phyloP scores from a whole-genome alignment of 1,284 basidiomycete genomes.

The Leccinum huronense region DNA sequence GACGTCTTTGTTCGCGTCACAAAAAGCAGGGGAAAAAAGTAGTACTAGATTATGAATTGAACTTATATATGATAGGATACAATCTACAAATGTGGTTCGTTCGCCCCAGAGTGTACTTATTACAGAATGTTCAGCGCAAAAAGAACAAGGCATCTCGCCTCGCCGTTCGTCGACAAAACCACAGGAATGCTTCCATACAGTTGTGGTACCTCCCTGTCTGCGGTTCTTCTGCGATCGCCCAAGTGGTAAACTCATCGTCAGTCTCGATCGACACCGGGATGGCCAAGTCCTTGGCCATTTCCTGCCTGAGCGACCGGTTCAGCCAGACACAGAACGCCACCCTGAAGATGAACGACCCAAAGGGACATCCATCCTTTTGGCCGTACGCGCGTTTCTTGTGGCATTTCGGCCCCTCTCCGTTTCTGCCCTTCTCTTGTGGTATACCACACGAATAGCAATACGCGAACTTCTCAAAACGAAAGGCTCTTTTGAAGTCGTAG shows the following conservation, averaged over 20 bases:
- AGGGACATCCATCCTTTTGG: not conserved
- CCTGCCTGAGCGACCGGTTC: no score
- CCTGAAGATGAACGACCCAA: constrained; percentile 3
- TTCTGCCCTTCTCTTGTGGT: constrained; percentile 9
- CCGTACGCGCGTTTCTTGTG: not conserved
- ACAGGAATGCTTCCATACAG: not conserved
- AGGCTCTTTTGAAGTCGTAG: constrained; percentile 1
- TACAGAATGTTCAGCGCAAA: not conserved
- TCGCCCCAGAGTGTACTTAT: no score
- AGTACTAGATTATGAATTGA: not conserved
- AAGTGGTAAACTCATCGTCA: not conserved
- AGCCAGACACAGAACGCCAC: not conserved
- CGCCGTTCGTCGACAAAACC: not conserved
- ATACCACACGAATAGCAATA: constrained; percentile 15
- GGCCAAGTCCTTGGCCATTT: not conserved
- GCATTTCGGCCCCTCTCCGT: constrained; percentile 11
- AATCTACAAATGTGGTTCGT: no score
- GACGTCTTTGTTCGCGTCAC: not conserved
- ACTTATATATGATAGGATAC: no score
- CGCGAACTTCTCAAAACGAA: not conserved
- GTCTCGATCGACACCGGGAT: not conserved
- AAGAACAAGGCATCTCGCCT: not conserved
- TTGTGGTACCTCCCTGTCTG: not conserved
- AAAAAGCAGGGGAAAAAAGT: not conserved
- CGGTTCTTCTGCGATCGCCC: not conserved